Evolutionary conservation across 768 basidiomycete species (phyloP).

Genomic region (Phaffia tasmanica): DNA sequence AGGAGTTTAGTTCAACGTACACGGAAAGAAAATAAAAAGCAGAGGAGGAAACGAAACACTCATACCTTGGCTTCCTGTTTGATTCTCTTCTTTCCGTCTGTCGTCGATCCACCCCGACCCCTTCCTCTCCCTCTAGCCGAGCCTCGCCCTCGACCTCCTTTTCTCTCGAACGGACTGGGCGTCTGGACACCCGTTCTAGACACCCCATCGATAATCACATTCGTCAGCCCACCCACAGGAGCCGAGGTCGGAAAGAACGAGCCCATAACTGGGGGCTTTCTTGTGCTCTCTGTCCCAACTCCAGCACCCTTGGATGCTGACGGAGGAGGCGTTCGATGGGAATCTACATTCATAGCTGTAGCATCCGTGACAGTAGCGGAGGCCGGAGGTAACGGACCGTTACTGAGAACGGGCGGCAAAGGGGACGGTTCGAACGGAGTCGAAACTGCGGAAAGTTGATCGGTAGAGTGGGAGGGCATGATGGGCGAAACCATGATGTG

Average conservation of each 20-base stretch:
- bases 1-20: background rate
- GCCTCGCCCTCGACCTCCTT: background rate
- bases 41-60: background rate
- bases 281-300: background rate
- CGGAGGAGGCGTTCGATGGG: constrained; percentile 1
- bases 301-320: constrained; percentile 1
- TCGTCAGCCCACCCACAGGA: constrained; percentile 3
- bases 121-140: background rate
- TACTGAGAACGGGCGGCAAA: background rate
- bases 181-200: constrained; percentile 2
- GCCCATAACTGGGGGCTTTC: constrained; percentile 12
- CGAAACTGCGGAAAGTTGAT: background rate
- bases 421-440: background rate
- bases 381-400: constrained; percentile 1
- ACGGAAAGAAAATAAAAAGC: background rate
- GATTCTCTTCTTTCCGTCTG: constrained; percentile 2
- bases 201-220: constrained; percentile 18
- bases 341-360: background rate
- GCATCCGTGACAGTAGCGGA: background rate
- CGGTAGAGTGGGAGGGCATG: background rate
- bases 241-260: constrained; percentile 11
- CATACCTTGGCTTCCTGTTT: constrained; percentile 2
- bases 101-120: background rate
- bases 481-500: background rate
- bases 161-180: constrained; percentile 19